Evolutionary conservation across 2,329 filamentous ascomycete genomes (phyloP).

Genomic region (Hymenoscyphus fructigenus): DNA sequence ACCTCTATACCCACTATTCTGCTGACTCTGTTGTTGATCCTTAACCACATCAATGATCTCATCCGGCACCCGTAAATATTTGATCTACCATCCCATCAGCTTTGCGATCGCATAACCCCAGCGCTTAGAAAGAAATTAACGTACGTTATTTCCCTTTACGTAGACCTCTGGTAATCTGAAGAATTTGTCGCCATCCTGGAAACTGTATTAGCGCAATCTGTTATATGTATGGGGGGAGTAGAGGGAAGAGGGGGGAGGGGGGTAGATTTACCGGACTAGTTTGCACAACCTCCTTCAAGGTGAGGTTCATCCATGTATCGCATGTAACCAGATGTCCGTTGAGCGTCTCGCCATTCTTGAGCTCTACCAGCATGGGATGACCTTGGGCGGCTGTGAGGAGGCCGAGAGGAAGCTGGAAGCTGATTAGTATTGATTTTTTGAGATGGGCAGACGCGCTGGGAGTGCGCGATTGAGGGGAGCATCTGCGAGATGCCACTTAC

Average conservation of each 20-base stretch:
- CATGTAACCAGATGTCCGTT: slow-evolving; percentile 95
- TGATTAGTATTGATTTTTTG: slow-evolving; percentile 8
- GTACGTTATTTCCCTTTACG: slow-evolving; percentile 93
- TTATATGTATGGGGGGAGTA: not conserved
- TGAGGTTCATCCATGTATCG: slow-evolving; percentile 99
- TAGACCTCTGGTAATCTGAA: slow-evolving; percentile 91
- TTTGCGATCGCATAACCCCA: not conserved
- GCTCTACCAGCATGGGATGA: slow-evolving; percentile 95
- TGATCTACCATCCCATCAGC: slow-evolving; percentile 60
- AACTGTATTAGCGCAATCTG: slow-evolving; percentile 21
- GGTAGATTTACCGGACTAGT: slow-evolving; percentile 68
- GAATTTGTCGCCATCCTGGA: slow-evolving; percentile 87
- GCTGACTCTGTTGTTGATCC: slow-evolving; percentile 66
- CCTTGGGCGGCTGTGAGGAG: slow-evolving; percentile 94
- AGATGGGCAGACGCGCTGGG: not conserved
- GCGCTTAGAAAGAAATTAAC: slow-evolving; percentile 12
- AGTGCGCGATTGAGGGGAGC: not conserved
- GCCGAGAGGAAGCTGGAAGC: slow-evolving; percentile 65
- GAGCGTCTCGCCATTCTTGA: slow-evolving; percentile 95
- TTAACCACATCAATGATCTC: slow-evolving; percentile 94
- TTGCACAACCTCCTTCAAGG: slow-evolving; percentile 93
- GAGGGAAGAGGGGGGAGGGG: not conserved
- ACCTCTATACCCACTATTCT: slow-evolving; percentile 55
- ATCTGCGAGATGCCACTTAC: slow-evolving; percentile 12
- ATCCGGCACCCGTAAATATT: slow-evolving; percentile 94